Conservation (phyloP, 2,329 filamentous ascomycete genomes). For the Salinomyces thailandicus region DNA sequence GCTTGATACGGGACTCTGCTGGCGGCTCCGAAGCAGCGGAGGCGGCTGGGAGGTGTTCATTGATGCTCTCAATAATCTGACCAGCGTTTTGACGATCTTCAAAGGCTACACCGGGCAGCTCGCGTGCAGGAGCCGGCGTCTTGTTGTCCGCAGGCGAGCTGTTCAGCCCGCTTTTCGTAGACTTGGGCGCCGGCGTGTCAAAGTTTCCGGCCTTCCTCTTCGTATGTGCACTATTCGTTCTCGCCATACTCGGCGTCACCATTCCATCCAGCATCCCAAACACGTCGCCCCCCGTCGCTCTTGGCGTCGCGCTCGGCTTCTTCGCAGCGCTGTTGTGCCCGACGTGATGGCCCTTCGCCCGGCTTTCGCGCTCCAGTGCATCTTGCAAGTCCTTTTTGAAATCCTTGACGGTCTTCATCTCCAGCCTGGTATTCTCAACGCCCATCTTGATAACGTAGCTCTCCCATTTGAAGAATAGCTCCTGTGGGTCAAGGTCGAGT, state of each 20-base stretch:
- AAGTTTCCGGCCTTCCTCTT: slow-evolving; percentile 40
- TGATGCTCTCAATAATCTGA: slow-evolving; percentile 73
- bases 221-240: slow-evolving; percentile 31
- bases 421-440: slow-evolving; percentile 60
- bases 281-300: slow-evolving; percentile 54
- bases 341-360: slow-evolving; percentile 50
- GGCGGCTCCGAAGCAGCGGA: slow-evolving; percentile 40
- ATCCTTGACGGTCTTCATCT: slow-evolving; percentile 59
- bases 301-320: slow-evolving; percentile 50
- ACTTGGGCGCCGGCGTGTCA: slow-evolving; percentile 40
- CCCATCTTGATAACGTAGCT: slow-evolving; percentile 95
- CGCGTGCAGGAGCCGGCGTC: slow-evolving; percentile 18
- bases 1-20: slow-evolving; percentile 65
- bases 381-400: slow-evolving; percentile 87
- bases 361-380: slow-evolving; percentile 63
- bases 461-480: slow-evolving; percentile 98
- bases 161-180: slow-evolving; percentile 27
- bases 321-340: slow-evolving; percentile 45
- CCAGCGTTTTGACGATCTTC: slow-evolving; percentile 67
- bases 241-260: slow-evolving; percentile 31
- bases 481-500: slow-evolving; percentile 69
- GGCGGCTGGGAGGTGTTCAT: slow-evolving; percentile 58
- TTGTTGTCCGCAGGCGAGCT: slow-evolving; percentile 41
- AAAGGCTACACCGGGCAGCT: slow-evolving; percentile 44
- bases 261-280: slow-evolving; percentile 53